These are phyloP conservation scores for Corylus heterophylla DNA, from an alignment of 306 rosid species.

Conservation along the genomic window DNA sequence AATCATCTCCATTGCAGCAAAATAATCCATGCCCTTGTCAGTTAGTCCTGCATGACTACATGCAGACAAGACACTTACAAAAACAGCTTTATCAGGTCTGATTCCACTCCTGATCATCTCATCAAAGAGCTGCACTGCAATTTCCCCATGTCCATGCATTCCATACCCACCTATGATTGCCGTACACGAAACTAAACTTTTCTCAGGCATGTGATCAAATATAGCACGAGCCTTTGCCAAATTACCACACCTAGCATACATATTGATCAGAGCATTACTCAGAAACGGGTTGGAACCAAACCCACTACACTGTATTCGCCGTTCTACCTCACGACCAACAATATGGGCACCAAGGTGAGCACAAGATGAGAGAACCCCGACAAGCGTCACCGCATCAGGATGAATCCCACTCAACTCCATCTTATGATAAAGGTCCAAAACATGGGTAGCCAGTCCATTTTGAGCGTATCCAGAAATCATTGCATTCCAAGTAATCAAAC, in stretches of 20 bases:
- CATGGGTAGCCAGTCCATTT: conserved; percentile 63
- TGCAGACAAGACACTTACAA: conserved; percentile 72
- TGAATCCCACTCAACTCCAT: conserved; percentile 35
- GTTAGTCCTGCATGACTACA: conserved; percentile 90
- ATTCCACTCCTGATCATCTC: conserved; percentile 63
- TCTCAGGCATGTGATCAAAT: conserved; percentile 40
- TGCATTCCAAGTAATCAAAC: conserved; percentile 89
- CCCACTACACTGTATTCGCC: conserved; percentile 26
- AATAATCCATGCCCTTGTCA: conserved; percentile 66
- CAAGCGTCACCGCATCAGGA: conserved; percentile 49
- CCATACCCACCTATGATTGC: conserved; percentile 75
- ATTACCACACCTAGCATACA: conserved; percentile 57
- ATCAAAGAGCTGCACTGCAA: conserved; percentile 60
- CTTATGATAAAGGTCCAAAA: conserved; percentile 58
- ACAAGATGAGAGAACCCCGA: conserved; percentile 55
- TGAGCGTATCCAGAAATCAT: conserved; percentile 89
- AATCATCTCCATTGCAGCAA: conserved; percentile 52
- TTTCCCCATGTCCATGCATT: conserved; percentile 81
- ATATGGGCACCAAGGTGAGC: conserved; percentile 45
- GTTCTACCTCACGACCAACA: conserved; percentile 44
- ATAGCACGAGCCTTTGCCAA: conserved; percentile 44
- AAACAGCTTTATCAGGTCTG: conserved; percentile 71
- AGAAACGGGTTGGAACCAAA: conserved; percentile 40
- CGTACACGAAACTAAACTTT: conserved; percentile 52
- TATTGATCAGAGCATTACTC: conserved; percentile 44